Evolutionary conservation across 2,329 filamentous ascomycete genomes (phyloP).

Genomic region (Alternaria gansuensis): DNA sequence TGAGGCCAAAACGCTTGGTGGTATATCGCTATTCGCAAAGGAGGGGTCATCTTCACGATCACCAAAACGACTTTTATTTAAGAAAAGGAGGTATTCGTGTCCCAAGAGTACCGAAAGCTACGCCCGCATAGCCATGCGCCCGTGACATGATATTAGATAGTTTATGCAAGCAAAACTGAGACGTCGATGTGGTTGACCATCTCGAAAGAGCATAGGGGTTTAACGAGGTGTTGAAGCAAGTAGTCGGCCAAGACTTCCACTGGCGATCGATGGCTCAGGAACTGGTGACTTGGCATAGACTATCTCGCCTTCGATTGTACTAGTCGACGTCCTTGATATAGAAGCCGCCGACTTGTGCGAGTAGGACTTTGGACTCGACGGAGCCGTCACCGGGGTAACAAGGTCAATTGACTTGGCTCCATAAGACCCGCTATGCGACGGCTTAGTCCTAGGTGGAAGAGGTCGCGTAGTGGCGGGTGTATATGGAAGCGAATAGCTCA

Average conservation of each 20-base stretch:
- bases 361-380: constrained; percentile 48
- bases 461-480: constrained; percentile 51
- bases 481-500: constrained; percentile 57
- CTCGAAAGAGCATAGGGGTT: not conserved
- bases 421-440: constrained; percentile 49
- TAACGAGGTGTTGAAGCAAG: constrained; percentile 42
- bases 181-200: not conserved
- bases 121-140: constrained; percentile 14
- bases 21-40: constrained; percentile 10
- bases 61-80: constrained; percentile 10
- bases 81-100: constrained; percentile 1
- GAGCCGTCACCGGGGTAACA: constrained; percentile 53
- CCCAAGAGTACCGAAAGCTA: constrained; percentile 8
- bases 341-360: constrained; percentile 47
- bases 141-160: constrained; percentile 8
- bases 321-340: constrained; percentile 45
- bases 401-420: constrained; percentile 56
- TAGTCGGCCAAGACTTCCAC: constrained; percentile 51
- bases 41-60: not conserved
- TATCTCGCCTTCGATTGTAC: constrained; percentile 50
- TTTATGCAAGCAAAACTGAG: constrained; percentile 7
- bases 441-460: constrained; percentile 53
- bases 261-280: constrained; percentile 44
- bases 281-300: constrained; percentile 50
- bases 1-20: constrained; percentile 5